Conservation (phyloP, 345 rosid species). For the Mallotus nudiflorus region DNA sequence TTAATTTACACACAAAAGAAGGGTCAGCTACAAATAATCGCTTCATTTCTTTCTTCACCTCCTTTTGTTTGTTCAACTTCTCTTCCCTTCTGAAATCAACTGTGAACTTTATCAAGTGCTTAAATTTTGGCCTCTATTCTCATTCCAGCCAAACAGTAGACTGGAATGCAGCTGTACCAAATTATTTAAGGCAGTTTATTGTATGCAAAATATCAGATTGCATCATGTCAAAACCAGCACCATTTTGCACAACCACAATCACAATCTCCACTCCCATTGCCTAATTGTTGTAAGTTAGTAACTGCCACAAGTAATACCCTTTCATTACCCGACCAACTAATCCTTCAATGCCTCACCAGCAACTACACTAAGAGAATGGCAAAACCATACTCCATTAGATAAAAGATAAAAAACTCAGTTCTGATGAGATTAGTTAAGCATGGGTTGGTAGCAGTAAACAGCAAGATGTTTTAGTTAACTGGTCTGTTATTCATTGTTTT, state of each 20-base stretch:
- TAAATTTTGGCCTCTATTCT: neutral
- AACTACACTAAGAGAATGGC: no score
- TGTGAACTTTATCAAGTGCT: neutral
- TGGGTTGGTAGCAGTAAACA: no score
- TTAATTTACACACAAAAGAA: neutral
- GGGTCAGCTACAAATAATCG: neutral
- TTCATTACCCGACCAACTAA: neutral
- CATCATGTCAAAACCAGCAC: neutral
- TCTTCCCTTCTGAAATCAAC: neutral
- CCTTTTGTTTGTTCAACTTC: neutral
- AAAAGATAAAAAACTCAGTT: no score
- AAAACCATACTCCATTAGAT: no score
- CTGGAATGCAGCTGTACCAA: neutral
- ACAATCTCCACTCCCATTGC: neutral
- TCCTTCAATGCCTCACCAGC: neutral
- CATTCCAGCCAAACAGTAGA: neutral
- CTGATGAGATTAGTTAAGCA: no score
- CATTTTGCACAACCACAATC: neutral
- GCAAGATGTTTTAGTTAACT: no score
- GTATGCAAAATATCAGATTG: neutral
- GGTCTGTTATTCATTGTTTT: no score
- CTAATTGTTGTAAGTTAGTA: neutral
- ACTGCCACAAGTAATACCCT: neutral
- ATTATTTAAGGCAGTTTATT: neutral
- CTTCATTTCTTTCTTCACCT: neutral